A percentile compares a stretch with the other conserved stretches of the same genome.
Evolutionary conservation across 305 asterid genomes (phyloP).

Genomic region (Solanum hybrid): DNA sequence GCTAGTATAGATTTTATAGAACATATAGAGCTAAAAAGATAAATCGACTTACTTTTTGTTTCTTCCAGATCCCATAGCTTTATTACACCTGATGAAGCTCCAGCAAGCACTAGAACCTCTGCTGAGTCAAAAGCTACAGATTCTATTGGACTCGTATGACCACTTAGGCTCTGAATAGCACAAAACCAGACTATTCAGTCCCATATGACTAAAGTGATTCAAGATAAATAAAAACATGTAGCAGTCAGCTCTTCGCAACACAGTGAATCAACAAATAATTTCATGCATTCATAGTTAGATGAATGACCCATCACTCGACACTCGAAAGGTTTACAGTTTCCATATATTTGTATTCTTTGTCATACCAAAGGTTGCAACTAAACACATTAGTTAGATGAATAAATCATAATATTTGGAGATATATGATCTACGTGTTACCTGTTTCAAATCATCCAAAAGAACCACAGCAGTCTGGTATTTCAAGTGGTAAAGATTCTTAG

Average conservation of each 20-base stretch:
- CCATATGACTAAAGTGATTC: not conserved
- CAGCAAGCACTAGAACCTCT: slow-evolving; percentile 84
- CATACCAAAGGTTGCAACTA: not conserved
- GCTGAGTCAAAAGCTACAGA: slow-evolving; percentile 90
- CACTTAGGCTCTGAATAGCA: slow-evolving; percentile 65
- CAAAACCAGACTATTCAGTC: not conserved
- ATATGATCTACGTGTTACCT: not conserved
- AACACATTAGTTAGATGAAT: not conserved
- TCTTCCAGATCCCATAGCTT: slow-evolving; percentile 98
- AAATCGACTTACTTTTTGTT: slow-evolving; percentile 61
- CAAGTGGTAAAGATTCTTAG: not conserved
- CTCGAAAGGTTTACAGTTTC: not conserved
- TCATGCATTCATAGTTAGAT: not conserved
- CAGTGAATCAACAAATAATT: not conserved
- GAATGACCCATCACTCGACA: not conserved
- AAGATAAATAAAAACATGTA: not conserved
- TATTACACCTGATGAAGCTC: slow-evolving; percentile 94
- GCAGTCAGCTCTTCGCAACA: not conserved
- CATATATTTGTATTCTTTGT: not conserved
- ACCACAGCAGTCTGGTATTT: not conserved
- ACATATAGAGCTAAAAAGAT: slow-evolving; percentile 4
- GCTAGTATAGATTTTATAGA: not conserved
- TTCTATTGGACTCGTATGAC: slow-evolving; percentile 91
- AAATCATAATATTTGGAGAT: not conserved
- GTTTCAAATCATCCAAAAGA: not conserved